These are phyloP conservation scores for Trametes cingulata DNA, from an alignment of 768 basidiomycete species.

Conservation along the genomic window DNA sequence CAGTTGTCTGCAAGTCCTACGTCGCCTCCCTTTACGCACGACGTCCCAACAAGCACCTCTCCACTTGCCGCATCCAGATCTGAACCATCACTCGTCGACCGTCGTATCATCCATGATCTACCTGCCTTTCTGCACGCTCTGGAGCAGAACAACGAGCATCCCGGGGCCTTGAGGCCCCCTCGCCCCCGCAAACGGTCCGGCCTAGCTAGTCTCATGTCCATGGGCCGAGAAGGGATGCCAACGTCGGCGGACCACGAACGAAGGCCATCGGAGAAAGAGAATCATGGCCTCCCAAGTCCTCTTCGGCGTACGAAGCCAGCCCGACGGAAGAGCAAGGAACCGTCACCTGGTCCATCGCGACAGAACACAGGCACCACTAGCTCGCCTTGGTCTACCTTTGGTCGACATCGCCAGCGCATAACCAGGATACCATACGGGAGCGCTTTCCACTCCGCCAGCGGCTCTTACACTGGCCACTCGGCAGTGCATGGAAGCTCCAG, in stretches of 20 bases:
- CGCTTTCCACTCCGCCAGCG: slow-evolving; percentile 4
- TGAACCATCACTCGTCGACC: slow-evolving; percentile 20
- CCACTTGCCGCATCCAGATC: background rate
- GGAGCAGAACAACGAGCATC: background rate
- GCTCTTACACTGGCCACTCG: slow-evolving; percentile 15
- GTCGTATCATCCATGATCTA: slow-evolving; percentile 29
- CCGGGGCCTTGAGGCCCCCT: slow-evolving; percentile 20
- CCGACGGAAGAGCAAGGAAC: no score
- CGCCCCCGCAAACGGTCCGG: slow-evolving; percentile 18
- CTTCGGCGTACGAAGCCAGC: no score
- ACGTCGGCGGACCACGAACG: background rate
- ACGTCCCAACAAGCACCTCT: background rate
- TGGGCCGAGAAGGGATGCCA: background rate
- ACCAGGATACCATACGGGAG: background rate
- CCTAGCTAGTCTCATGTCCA: background rate
- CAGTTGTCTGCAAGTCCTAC: background rate
- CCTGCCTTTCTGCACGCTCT: slow-evolving; percentile 23
- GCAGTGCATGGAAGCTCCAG: slow-evolving; percentile 8
- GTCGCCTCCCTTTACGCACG: background rate
- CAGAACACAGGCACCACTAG: background rate
- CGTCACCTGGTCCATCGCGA: no score
- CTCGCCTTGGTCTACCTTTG: slow-evolving; percentile 28
- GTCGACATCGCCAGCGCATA: slow-evolving; percentile 5
- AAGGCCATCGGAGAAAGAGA: slow-evolving; percentile 14
- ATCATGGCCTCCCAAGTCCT: background rate